A percentile compares a stretch with the other conserved stretches of the same genome.
phyloP scores from a whole-genome alignment of 2,329 filamentous ascomycete genomes.

The Cladosporium sp. region DNA sequence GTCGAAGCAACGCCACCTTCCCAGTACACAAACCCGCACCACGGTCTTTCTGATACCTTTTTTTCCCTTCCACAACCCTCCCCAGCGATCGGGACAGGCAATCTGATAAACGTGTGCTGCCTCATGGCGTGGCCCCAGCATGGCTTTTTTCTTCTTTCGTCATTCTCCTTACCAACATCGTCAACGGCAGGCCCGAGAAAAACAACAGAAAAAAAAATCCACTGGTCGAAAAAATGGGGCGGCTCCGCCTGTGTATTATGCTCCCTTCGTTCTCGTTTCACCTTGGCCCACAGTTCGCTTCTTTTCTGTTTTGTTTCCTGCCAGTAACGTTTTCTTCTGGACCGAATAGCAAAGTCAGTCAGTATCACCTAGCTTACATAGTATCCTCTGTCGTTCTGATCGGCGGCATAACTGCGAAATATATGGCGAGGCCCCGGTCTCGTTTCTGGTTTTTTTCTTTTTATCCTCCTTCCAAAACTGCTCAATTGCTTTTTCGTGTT shows the following conservation, averaged over 20 bases:
- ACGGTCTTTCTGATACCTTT: not conserved
- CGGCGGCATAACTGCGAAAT: not conserved
- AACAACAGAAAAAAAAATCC: not conserved
- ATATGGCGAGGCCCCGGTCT: slow-evolving; percentile 17
- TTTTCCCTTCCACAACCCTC: too few relatives aligned
- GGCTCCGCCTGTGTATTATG: slow-evolving; percentile 17
- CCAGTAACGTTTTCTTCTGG: not conserved
- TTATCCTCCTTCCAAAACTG: not conserved
- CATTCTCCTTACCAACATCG: not conserved
- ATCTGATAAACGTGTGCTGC: slow-evolving; percentile 17
- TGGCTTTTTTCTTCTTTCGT: not conserved
- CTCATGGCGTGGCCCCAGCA: slow-evolving; percentile 8
- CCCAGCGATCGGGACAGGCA: not conserved
- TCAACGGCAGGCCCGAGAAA: not conserved
- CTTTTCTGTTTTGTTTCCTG: not conserved
- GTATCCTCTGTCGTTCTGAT: not conserved
- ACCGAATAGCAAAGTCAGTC: not conserved
- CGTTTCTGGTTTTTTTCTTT: not conserved
- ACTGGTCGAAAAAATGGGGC: not conserved
- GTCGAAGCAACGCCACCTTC: not conserved
- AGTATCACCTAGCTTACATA: not conserved
- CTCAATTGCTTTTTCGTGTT: too few relatives aligned
- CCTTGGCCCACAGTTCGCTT: not conserved
- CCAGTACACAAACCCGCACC: not conserved
- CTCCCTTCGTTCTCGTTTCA: not conserved